phyloP scores from a whole-genome alignment of 2,329 filamentous ascomycete species.

The Colletotrichum higginsianum region DNA sequence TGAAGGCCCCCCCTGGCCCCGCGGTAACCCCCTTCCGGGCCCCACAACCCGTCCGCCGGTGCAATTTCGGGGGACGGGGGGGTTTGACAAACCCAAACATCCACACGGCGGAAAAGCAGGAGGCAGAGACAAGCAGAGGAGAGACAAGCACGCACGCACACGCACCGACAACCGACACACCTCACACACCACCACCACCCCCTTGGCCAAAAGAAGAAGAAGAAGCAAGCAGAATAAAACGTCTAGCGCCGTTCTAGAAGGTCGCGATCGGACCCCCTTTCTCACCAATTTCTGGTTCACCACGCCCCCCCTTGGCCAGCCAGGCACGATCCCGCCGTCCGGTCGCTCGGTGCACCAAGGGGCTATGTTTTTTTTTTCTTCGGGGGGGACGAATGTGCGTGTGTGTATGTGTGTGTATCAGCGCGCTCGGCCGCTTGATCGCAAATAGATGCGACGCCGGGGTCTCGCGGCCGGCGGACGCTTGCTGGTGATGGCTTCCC shows the following conservation, averaged over 20 bases:
- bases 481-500: constrained; percentile 9
- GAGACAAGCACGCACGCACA: not conserved
- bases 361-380: too few species aligned
- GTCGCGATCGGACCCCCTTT: constrained; percentile 4
- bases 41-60: constrained; percentile 34
- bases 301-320: not conserved
- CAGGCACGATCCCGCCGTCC: not conserved
- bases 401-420: too few species aligned
- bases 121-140: not conserved
- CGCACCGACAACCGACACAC: not conserved
- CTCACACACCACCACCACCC: not conserved
- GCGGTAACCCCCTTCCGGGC: not conserved
- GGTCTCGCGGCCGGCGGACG: constrained; percentile 4
- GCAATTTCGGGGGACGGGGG: constrained; percentile 25
- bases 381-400: too few species aligned
- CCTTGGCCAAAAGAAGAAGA: not conserved
- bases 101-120: not conserved
- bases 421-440: constrained; percentile 7
- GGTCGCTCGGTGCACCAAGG: constrained; percentile 16
- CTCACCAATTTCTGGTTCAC: not conserved
- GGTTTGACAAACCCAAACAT: constrained; percentile 5
- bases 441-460: constrained; percentile 21
- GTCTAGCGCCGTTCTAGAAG: constrained; percentile 38
- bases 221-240: not conserved
- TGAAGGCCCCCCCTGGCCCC: constrained; percentile 1